Base-by-base conservation (phyloP, 2,329 filamentous ascomycete species). In the Plenodomus lindquistii region DNA sequence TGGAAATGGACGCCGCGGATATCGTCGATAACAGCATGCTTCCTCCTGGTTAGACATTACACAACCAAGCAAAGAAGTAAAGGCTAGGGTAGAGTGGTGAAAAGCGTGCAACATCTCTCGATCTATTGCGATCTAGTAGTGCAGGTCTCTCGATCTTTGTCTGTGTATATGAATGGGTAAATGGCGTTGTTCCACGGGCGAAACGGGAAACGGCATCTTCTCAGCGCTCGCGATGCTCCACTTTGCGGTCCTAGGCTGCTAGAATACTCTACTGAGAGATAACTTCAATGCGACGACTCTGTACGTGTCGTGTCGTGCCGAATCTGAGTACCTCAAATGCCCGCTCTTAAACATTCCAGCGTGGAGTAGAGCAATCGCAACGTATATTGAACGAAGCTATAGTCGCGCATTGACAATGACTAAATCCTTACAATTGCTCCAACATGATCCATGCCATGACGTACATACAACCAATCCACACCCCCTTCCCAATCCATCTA, bases 1-100 rank as follows among this genome's bases (percentile, higher is more conserved):
- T 94, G 80, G 93, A 97, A 50, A 96, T 94, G 80, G 93, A 97
- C 50, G 91, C 93, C 7, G 89, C 94, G 63, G 94, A 99, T 61
- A 85, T 97, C 71, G 93, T 99, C 44, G 94, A 99, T 74, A 89
- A 87, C 59, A 96, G 91, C 82, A 85, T 91, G 70, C 84, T 99
- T 40, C 94, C 94, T 57, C 94, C 94, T 52, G 93, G 94, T 71
- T 97, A 82, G 78, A 21, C 20, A 11, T 18, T 18, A 11, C 40
- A 18, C 11, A 4, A 31, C 15, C 4, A 13, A 42, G 19, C 7
- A 22, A 18, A 15, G 39, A 11, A n/a, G n/a, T n/a, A n/a, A 31
- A 31, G 15, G 27, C 27, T 31, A 31, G 11, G 27, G 11, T 15
- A 31, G 11, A 4, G 27, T 11, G 18, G 37, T 22, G 41, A 29